Evolutionary conservation across 78 protist species (phyloP).

Genomic region (Andalucia godoyi): DNA sequence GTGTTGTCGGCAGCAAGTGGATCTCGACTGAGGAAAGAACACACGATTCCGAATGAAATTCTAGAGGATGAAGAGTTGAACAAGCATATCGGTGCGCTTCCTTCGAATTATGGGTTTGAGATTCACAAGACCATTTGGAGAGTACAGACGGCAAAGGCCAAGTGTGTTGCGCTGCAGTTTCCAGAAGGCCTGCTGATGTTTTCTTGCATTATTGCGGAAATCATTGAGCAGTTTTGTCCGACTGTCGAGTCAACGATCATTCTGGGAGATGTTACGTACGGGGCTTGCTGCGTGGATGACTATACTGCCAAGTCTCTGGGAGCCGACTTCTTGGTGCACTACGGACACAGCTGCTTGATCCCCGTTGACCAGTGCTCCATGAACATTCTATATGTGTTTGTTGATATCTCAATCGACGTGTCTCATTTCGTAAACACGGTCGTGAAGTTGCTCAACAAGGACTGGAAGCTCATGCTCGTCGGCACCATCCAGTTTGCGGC

Average conservation of each 20-base stretch:
- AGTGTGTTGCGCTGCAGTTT: conserved; percentile 88
- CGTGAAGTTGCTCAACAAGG: conserved; percentile 29
- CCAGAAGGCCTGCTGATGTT: conserved; percentile 95
- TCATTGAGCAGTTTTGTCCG: conserved; percentile 43
- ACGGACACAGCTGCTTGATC: conserved; percentile 91
- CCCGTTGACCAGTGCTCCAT: conserved; percentile 12
- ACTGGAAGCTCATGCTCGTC: conserved; percentile 34
- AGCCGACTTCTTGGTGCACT: conserved; percentile 89
- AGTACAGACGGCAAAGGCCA: conserved; percentile 16
- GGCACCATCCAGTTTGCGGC: conserved; percentile 83
- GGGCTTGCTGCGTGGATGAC: conserved; percentile 98
- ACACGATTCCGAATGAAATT: conserved; percentile 44
- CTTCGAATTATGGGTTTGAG: conserved; percentile 90
- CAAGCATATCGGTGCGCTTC: conserved; percentile 30
- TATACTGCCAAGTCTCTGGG: conserved; percentile 83
- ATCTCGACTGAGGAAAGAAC: too few species aligned
- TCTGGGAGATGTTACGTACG: conserved; percentile 97
- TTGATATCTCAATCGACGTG: conserved; percentile 74
- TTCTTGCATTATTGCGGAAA: conserved; percentile 77
- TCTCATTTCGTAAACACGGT: conserved; percentile 72
- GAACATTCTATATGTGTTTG: conserved; percentile 81
- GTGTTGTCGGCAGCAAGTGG: too few species aligned
- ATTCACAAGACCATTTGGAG: conserved; percentile 82
- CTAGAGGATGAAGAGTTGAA: conserved; percentile 17
- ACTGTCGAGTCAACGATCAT: conserved; percentile 17